phyloP scores from a whole-genome alignment of 768 basidiomycete genomes.

The Amanita muscaria region DNA sequence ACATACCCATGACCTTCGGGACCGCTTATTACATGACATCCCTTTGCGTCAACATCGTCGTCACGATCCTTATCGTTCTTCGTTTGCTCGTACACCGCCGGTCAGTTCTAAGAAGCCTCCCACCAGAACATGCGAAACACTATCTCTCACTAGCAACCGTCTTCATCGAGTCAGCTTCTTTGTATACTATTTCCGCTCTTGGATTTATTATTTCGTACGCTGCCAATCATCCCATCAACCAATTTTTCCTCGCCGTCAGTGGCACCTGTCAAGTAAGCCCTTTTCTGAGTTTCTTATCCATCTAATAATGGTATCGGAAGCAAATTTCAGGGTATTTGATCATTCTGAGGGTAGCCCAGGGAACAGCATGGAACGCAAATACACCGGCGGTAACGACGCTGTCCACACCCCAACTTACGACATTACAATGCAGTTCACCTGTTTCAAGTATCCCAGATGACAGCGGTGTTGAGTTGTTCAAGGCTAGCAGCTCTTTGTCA shows the following conservation, averaged over 20 bases:
- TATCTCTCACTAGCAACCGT: constrained; percentile 25
- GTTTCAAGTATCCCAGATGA: background rate
- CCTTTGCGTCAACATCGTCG: constrained; percentile 29
- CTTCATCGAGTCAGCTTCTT: constrained; percentile 33
- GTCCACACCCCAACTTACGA: constrained; percentile 1
- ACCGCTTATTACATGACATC: constrained; percentile 24
- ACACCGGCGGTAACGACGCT: background rate
- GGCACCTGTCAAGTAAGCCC: constrained; percentile 26
- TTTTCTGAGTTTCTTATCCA: background rate
- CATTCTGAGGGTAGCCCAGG: constrained; percentile 37
- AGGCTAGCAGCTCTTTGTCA: background rate
- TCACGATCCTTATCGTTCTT: constrained; percentile 25
- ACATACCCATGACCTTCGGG: constrained; percentile 23
- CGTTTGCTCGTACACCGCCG: constrained; percentile 22
- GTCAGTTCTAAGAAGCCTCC: constrained; percentile 20
- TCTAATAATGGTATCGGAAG: constrained; percentile 21
- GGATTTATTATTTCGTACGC: constrained; percentile 34
- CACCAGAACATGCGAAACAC: constrained; percentile 21
- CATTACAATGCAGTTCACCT: background rate
- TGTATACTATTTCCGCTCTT: constrained; percentile 33
- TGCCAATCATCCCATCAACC: constrained; percentile 29
- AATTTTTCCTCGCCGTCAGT: constrained; percentile 28
- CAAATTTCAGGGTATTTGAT: constrained; percentile 40
- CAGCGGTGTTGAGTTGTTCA: background rate
- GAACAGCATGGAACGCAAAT: constrained; percentile 30